phyloP scores from a whole-genome alignment of 83 land plant species.

The Picea engelmannii region DNA sequence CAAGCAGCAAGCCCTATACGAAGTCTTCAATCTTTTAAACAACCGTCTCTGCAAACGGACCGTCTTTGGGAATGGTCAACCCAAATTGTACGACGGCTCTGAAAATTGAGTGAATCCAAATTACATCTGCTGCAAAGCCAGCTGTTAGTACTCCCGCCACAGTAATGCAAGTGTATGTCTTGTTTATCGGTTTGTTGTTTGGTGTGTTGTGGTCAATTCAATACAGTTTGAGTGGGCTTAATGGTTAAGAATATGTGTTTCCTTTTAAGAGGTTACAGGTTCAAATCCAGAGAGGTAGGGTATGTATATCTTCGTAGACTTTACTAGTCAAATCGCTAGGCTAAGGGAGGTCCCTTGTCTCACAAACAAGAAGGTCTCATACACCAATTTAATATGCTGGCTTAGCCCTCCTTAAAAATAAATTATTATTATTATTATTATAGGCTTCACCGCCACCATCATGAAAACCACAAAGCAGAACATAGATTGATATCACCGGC shows the following conservation, averaged over 20 bases:
- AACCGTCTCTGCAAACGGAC: constrained; percentile 31
- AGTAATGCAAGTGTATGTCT: constrained; percentile 57
- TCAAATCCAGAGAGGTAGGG: too few relatives aligned
- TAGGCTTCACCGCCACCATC: constrained; percentile 2
- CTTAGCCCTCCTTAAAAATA: too few relatives aligned
- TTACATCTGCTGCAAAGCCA: constrained; percentile 70
- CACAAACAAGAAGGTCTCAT: too few relatives aligned
- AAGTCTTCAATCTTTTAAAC: constrained; percentile 64
- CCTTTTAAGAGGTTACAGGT: too few relatives aligned
- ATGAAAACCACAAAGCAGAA: constrained; percentile 38
- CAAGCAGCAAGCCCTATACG: constrained; percentile 39
- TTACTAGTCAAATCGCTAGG: too few relatives aligned
- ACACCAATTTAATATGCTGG: too few relatives aligned
- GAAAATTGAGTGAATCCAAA: constrained; percentile 82
- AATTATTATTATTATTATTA: too few relatives aligned
- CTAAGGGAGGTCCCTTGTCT: too few relatives aligned
- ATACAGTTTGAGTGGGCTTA: too few relatives aligned
- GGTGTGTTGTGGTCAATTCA: constrained; percentile 29
- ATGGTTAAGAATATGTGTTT: too few relatives aligned
- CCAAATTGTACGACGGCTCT: constrained; percentile 30
- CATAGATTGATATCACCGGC: constrained; percentile 62
- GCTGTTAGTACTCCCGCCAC: constrained; percentile 58
- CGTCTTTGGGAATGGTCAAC: too few relatives aligned
- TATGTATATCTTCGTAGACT: too few relatives aligned
- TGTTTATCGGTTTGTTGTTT: constrained; percentile 59